Evolutionary conservation across 1,284 basidiomycete species (phyloP), one percentile per base, ranked within the genome.

Genomic region (Ustilago vetiveriae): DNA sequence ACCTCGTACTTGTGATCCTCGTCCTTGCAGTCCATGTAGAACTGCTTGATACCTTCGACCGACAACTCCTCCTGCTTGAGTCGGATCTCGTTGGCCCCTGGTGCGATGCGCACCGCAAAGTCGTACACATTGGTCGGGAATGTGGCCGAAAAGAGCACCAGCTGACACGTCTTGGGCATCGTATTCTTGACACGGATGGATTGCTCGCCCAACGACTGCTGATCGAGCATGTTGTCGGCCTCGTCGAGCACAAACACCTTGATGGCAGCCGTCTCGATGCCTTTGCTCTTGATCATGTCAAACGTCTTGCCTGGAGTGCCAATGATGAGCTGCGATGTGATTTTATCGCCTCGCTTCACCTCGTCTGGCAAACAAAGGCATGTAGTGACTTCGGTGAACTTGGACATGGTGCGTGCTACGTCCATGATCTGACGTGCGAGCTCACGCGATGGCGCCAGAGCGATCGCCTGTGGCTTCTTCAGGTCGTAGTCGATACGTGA

Each of bases 201-300:
- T 84, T 98, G 95, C 76, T 98, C 96, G n/a, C 93, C 93, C 48
- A 98, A 84, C 21, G 94, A 93, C 82, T 95, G 92, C 80, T 93
- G 89, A 81, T 95, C 94, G 70, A 99, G 86, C 94, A 98, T 97
- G 52, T 97, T 96, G 84, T 99, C 96, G 27, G 96, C 96, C 84
- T 99, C 96, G 81, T 99, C 96, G 19, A 98, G 86, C 10, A 98
- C 95, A 65, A 98, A 94, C 10, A 97, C 92, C 80, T 92, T 92
- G 81, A 99, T 88, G 33, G 89, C 85, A 48, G 86, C 87, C 7
- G 90, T 85, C 78, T 98, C 92, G 37, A 70, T 78, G 58, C 71
- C 60, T 32, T 74, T 71, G 41, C 66, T 69, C 67, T 78, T 80
- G 72, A 81, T 87, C 82, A 97, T 88, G 83, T 97, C 93, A 35